Percentiles rank a stretch among this genome's conserved stretches.
These are phyloP conservation scores for Boletus sp. DNA, from an alignment of 1,284 basidiomycete species.

Conservation along the genomic window DNA sequence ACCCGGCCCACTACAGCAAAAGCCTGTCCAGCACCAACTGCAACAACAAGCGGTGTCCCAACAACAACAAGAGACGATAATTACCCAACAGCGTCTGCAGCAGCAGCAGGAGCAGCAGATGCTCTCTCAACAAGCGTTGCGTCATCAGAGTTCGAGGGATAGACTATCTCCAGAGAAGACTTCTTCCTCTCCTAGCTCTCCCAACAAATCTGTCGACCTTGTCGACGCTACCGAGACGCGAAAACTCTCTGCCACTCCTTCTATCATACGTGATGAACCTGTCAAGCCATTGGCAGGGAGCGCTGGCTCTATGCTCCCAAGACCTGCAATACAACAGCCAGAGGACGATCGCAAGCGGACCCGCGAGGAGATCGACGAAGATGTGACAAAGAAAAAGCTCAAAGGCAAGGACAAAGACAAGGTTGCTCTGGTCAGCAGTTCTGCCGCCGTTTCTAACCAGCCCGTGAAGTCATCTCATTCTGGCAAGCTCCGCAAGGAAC, in stretches of 20 bases:
- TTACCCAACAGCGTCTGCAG: conserved; percentile 30
- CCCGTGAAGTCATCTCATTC: conserved; percentile 25
- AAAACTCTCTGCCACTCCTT: conserved; percentile 73
- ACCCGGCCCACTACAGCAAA: conserved; percentile 14
- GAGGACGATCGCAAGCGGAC: conserved; percentile 57
- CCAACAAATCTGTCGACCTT: conserved; percentile 44
- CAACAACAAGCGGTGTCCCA: conserved; percentile 30
- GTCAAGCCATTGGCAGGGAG: conserved; percentile 17
- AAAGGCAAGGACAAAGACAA: conserved; percentile 34
- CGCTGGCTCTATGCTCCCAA: conserved; percentile 42
- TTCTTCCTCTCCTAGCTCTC: conserved; percentile 24
- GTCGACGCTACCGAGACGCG: conserved; percentile 60
- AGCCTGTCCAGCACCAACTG: conserved; percentile 30
- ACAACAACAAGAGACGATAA: conserved; percentile 29
- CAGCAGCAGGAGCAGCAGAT: conserved; percentile 30
- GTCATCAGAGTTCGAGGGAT: conserved; percentile 28
- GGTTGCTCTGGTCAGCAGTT: conserved; percentile 37
- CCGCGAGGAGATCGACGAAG: conserved; percentile 62
- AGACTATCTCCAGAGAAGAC: conserved; percentile 20
- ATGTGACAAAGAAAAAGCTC: conserved; percentile 53
- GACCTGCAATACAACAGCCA: conserved; percentile 45
- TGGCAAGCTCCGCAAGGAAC: conserved; percentile 67
- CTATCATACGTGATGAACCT: conserved; percentile 59
- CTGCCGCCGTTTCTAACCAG: conserved; percentile 30
- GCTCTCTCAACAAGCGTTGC: conserved; percentile 31